Evolutionary conservation across 441 rosid genomes (phyloP), one percentile per base, ranked within the genome.

Genomic region (Macaranga tanarius): DNA sequence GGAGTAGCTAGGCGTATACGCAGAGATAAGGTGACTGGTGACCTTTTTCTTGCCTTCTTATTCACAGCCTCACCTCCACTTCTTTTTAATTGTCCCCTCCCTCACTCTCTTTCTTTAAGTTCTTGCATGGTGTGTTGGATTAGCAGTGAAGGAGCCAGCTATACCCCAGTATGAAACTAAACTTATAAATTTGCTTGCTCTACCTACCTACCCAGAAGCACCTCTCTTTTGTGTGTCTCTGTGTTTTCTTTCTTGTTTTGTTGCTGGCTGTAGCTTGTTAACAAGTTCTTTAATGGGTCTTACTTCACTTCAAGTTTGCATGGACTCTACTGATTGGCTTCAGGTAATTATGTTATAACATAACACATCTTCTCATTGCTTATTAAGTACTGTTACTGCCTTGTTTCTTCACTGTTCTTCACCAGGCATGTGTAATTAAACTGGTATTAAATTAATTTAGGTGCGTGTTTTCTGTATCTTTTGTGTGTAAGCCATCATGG

Each of bases 241-340:
- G 56, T 23, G 25, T 34, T 54, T 17, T 16, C 28, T n/a, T 38
- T 42, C 44, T 10, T 12, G 10, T 58, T 61, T 17, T 28, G 40
- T 52, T 60, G 10, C 20, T 54, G 31, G 6, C 4, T 34, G 6
- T 34, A 15, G 3, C 23, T 45, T 61, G 20, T 61, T 51, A 34
- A 3, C 38, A 34, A 34, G 38, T 1, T 34, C 23, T 50, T 45
- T 50, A 34, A 88, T 90, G 93, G 89, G 90, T 75, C 87, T 88
- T 65, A 87, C 88, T 75, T 91, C 95, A 79, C 84, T 91, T 63
- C 94, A 88, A 82, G 94, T 86, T 74, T 93, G 95, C 90, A 90
- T 91, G 97, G 97, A 93, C 82, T 90, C 94, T 60, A 65, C 92
- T 60, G 95, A 91, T 26, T 93, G 97, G 98, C 86, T 93, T 44